phyloP scores from a whole-genome alignment of 192 early-diverging fungal species.

The Obelidium mucronatum region DNA sequence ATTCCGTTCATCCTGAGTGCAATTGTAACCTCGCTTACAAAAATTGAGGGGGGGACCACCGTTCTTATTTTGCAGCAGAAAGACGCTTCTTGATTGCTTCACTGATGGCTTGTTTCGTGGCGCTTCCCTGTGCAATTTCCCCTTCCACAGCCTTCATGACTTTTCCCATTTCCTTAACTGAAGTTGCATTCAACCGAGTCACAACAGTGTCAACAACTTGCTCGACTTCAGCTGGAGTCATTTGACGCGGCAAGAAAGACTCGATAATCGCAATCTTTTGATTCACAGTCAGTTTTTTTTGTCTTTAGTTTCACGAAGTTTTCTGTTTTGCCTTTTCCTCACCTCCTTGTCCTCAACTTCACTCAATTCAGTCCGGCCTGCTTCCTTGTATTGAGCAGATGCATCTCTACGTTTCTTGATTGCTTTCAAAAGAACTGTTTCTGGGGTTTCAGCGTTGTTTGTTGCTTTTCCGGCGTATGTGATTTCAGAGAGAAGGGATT shows the following conservation, averaged over 20 bases:
- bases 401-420: constrained; percentile 87
- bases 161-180: constrained; percentile 80
- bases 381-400: constrained; percentile 66
- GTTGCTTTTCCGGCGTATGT: constrained; percentile 77
- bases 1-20: too few relatives aligned
- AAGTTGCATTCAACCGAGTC: constrained; percentile 58
- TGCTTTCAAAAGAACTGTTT: constrained; percentile 76
- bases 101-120: constrained; percentile 78
- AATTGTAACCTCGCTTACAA: too few relatives aligned
- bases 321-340: too few relatives aligned
- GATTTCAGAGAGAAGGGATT: constrained; percentile 80
- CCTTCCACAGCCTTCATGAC: constrained; percentile 79
- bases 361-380: constrained; percentile 78
- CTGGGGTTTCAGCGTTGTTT: constrained; percentile 36
- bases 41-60: too few relatives aligned
- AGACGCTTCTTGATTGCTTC: constrained; percentile 79
- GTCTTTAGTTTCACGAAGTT: background rate
- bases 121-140: constrained; percentile 70
- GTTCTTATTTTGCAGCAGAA: constrained; percentile 21
- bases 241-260: constrained; percentile 80
- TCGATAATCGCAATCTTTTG: constrained; percentile 65
- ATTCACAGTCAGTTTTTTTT: constrained; percentile 18
- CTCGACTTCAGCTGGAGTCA: constrained; percentile 77
- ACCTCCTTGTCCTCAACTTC: constrained; percentile 72
- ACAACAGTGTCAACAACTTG: constrained; percentile 61